phyloP scores from a whole-genome alignment of 2,329 filamentous ascomycete genomes.

The Trichoderma cornu-damae region DNA sequence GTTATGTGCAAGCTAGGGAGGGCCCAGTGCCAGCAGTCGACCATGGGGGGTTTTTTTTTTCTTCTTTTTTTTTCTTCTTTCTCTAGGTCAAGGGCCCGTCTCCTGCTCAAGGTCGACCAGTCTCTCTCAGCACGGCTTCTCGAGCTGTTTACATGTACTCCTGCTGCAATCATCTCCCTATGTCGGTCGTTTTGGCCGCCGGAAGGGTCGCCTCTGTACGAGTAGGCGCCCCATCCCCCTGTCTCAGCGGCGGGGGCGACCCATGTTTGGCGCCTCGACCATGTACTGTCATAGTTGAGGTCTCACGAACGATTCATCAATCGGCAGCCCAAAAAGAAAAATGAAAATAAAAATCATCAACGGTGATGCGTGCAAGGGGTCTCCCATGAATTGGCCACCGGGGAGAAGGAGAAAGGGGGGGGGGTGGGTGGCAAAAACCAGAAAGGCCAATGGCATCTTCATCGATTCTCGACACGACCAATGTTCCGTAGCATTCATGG shows the following conservation, averaged over 20 bases:
- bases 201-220: conserved; percentile 17
- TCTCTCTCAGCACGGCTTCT: conserved; percentile 2
- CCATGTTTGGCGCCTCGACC: conserved; percentile 16
- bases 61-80: not conserved
- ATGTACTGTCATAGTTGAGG: conserved; percentile 19
- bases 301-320: conserved; percentile 20
- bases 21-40: not conserved
- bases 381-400: conserved; percentile 2
- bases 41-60: not conserved
- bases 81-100: not conserved
- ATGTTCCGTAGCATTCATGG: too few relatives aligned
- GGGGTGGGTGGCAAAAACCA: conserved; percentile 28
- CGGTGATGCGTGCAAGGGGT: not conserved
- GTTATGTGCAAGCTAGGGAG: not conserved
- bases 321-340: conserved; percentile 7
- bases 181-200: conserved; percentile 17
- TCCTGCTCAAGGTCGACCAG: not conserved
- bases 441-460: conserved; percentile 21
- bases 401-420: too few relatives aligned
- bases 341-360: conserved; percentile 17
- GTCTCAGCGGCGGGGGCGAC: conserved; percentile 6
- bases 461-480: not conserved
- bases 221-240: conserved; percentile 16
- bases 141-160: not conserved
- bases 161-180: conserved; percentile 2